Conservation (phyloP, 139 green algal species). For the Edaphochlamys debaryana region DNA sequence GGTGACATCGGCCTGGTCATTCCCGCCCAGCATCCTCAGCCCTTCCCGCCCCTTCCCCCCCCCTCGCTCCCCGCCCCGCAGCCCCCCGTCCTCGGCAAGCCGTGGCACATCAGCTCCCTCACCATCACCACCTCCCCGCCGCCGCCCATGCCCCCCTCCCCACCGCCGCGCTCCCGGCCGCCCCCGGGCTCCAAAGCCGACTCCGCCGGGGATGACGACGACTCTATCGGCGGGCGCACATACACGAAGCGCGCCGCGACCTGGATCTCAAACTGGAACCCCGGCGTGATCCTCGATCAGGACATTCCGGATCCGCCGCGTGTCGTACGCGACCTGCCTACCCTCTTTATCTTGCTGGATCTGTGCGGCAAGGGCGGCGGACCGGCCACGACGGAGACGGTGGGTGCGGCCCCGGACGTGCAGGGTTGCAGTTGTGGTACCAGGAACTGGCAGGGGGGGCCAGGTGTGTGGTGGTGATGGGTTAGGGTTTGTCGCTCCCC, state of each 20-base stretch:
- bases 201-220: no score
- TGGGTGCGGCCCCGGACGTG: background rate
- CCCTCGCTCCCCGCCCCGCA: background rate
- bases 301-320: slow-evolving; percentile 8
- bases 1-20: no score
- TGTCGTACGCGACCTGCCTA: slow-evolving; percentile 29
- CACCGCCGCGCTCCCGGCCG: background rate
- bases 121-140: background rate
- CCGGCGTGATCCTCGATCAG: slow-evolving; percentile 17
- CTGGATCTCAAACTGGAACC: slow-evolving; percentile 24
- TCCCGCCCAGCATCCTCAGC: no score
- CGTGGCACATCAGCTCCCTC: slow-evolving; percentile 1
- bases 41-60: no score
- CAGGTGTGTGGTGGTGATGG: no score
- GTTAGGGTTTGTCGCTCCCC: no score
- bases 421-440: no score
- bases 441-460: no score
- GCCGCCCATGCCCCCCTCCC: background rate
- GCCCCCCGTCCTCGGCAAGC: background rate
- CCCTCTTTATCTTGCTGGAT: slow-evolving; percentile 37
- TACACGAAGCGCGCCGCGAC: background rate
- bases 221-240: background rate
- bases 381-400: background rate
- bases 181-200: background rate
- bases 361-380: slow-evolving; percentile 34